Conservation (phyloP, 176 grass and related monocot genomes). For the Carex myosuroides region DNA sequence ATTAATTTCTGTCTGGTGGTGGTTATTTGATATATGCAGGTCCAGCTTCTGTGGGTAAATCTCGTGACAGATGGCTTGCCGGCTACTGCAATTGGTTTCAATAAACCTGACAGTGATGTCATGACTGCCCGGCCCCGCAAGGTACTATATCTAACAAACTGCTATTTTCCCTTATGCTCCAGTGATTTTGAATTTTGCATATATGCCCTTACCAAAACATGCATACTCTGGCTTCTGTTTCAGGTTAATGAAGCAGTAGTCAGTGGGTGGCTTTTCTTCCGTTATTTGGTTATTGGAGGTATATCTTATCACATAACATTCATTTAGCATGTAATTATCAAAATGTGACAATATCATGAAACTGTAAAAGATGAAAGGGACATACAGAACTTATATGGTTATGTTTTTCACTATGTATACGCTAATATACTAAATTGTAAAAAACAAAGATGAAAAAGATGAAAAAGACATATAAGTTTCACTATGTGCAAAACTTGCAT, state of each 20-base stretch:
- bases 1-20: constrained; percentile 1
- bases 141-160: constrained; percentile 30
- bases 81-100: constrained; percentile 98
- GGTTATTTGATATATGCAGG: constrained; percentile 37
- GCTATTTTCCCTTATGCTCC: not conserved
- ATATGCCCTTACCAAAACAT: not conserved
- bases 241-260: constrained; percentile 98
- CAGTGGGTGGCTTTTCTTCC: constrained; percentile 96
- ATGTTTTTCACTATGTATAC: not conserved
- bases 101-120: constrained; percentile 89
- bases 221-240: constrained; percentile 22
- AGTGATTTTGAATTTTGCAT: not conserved
- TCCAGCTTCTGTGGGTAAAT: constrained; percentile 98
- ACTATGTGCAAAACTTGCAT: not conserved
- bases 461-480: not conserved
- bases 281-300: constrained; percentile 99
- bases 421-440: not conserved
- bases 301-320: constrained; percentile 1
- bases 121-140: constrained; percentile 88
- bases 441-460: not conserved
- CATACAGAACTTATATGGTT: not conserved
- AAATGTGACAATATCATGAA: not conserved
- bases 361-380: not conserved
- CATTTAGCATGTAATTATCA: not conserved
- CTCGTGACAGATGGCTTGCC: constrained; percentile 96